These are phyloP conservation scores for Lepraria neglecta DNA, from an alignment of 495 filamentous ascomycete genomes.

Conservation along the genomic window DNA sequence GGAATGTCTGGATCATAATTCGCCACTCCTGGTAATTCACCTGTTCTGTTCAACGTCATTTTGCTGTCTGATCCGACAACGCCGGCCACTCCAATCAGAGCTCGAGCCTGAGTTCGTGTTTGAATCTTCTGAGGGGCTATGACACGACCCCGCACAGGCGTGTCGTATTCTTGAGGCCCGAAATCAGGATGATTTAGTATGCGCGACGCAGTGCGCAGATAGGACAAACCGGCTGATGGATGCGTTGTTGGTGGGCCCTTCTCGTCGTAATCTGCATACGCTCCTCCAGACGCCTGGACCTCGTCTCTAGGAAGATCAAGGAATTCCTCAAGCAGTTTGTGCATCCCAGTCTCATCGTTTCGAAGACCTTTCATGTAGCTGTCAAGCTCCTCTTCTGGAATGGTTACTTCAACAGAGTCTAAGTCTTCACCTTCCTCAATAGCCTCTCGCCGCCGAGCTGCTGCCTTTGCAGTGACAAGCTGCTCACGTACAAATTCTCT, in stretches of 20 bases:
- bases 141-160: conserved; percentile 64
- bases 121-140: conserved; percentile 34
- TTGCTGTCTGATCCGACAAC: conserved; percentile 42
- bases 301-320: conserved; percentile 41
- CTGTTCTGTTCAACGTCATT: conserved; percentile 3
- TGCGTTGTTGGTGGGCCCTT: conserved; percentile 75
- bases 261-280: conserved; percentile 42
- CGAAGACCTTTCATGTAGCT: conserved; percentile 56
- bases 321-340: conserved; percentile 42
- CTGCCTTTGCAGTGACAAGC: conserved; percentile 39
- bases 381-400: conserved; percentile 54
- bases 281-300: conserved; percentile 1
- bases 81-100: conserved; percentile 47
- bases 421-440: conserved; percentile 44
- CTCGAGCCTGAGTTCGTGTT: conserved; percentile 35
- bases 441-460: conserved; percentile 38
- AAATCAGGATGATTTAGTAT: conserved; percentile 74
- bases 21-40: conserved; percentile 34
- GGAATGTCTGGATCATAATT: conserved; percentile 51
- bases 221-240: conserved; percentile 84
- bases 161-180: conserved; percentile 61
- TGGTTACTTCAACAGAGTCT: conserved; percentile 30
- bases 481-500: conserved; percentile 50
- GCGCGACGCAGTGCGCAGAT: conserved; percentile 64
- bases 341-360: conserved; percentile 43